Evolutionary conservation across 179 eudicot species (phyloP).

Genomic region (Gypsophila paniculata): DNA sequence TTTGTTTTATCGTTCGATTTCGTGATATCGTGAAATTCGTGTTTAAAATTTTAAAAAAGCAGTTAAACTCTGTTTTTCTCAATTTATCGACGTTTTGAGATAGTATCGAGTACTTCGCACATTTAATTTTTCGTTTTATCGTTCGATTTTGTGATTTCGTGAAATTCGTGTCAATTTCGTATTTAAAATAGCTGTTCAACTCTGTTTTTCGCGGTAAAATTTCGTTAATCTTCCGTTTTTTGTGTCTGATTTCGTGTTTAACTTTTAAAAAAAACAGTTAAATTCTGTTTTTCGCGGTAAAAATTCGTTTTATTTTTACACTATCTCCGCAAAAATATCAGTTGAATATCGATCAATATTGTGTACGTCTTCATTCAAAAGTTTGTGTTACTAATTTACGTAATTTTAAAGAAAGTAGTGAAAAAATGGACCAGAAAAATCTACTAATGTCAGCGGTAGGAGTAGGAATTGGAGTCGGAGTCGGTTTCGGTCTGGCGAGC

Average conservation of each 20-base stretch:
- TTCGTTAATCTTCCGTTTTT: background rate
- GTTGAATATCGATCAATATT: too few species aligned
- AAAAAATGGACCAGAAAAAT: constrained; percentile 68
- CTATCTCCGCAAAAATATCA: too few species aligned
- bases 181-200: background rate
- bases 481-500: constrained; percentile 73
- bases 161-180: too few species aligned
- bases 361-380: too few species aligned
- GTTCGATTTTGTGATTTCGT: too few species aligned
- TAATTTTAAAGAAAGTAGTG: background rate
- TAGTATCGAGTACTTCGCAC: too few species aligned
- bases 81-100: too few species aligned
- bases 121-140: background rate
- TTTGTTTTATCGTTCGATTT: too few species aligned
- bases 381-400: background rate
- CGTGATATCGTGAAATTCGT: too few species aligned
- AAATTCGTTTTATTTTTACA: background rate
- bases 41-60: too few species aligned
- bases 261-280: background rate
- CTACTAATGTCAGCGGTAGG: constrained; percentile 79
- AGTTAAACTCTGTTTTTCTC: background rate
- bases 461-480: constrained; percentile 83
- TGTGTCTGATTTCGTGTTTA: too few species aligned
- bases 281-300: background rate
- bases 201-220: background rate